Percentiles rank a stretch among this genome's conserved stretches.
phyloP scores from a whole-genome alignment of 2,329 filamentous ascomycete genomes.

The Phialocephala subalpina region DNA sequence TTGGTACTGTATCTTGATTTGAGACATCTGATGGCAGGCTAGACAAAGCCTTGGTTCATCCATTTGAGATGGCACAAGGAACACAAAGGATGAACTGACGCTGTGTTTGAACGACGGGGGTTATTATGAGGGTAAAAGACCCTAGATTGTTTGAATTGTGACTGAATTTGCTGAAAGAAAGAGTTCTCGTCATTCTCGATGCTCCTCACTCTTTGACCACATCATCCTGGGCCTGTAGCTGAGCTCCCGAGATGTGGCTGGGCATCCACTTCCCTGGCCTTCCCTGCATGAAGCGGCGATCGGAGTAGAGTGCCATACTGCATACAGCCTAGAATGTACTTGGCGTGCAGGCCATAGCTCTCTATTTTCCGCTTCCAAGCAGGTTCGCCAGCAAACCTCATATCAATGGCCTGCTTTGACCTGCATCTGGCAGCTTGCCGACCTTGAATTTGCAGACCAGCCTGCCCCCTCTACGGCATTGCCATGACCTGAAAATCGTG shows the following conservation, averaged over 20 bases:
- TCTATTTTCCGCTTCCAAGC: background rate
- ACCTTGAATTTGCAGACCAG: background rate
- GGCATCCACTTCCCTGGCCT: slow-evolving; percentile 15
- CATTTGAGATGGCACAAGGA: background rate
- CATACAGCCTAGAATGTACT: background rate
- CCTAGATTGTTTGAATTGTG: background rate
- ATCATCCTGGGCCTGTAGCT: slow-evolving; percentile 1
- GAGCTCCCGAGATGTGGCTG: slow-evolving; percentile 22
- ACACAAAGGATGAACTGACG: background rate
- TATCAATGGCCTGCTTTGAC: too few relatives aligned
- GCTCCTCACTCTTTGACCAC: background rate
- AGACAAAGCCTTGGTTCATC: slow-evolving; percentile 2
- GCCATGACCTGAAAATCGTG: background rate
- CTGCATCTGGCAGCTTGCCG: slow-evolving; percentile 10
- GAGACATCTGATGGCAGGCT: background rate
- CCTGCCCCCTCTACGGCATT: slow-evolving; percentile 1
- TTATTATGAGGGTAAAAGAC: background rate
- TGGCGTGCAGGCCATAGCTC: background rate
- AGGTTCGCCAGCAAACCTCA: slow-evolving; percentile 3
- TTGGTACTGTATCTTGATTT: slow-evolving; percentile 2
- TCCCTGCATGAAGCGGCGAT: background rate
- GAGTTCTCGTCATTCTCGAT: background rate
- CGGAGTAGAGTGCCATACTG: background rate
- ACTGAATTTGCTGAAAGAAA: background rate
- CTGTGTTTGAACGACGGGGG: background rate